Percentiles rank a stretch among this genome's conserved stretches.
phyloP scores from a whole-genome alignment of 2,329 filamentous ascomycete species.

The Penicillium nordicum region DNA sequence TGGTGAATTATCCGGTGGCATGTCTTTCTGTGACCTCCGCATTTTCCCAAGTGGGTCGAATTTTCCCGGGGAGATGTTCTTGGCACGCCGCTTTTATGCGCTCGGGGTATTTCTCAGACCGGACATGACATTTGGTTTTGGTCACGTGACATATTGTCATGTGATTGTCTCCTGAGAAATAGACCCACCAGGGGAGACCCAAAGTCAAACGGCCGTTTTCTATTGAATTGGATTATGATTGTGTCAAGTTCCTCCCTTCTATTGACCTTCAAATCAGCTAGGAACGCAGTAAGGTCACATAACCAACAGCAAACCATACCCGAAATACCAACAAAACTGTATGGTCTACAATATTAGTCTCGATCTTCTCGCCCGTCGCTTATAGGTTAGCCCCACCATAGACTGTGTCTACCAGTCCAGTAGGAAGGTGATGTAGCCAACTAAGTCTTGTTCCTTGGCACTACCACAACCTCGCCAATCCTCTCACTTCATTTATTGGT shows the following conservation, averaged over 20 bases:
- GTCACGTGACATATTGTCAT: neutral
- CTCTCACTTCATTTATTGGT: too few species aligned
- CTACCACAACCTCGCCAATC: neutral
- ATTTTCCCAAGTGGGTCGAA: neutral
- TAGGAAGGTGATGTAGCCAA: neutral
- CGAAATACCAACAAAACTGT: neutral
- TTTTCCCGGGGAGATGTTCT: neutral
- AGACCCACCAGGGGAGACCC: neutral
- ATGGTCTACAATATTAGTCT: too few species aligned
- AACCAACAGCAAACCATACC: neutral
- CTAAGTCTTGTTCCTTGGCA: neutral
- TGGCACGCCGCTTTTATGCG: neutral
- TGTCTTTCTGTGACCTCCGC: neutral
- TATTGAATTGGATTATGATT: too few species aligned
- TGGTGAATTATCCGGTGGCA: neutral
- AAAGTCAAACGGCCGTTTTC: too few species aligned
- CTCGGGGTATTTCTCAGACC: neutral
- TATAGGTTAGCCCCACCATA: too few species aligned
- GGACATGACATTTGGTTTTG: neutral
- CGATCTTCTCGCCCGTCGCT: too few species aligned
- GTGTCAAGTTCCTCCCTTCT: too few species aligned
- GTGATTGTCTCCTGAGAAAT: neutral
- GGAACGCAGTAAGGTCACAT: neutral
- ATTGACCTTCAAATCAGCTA: neutral
- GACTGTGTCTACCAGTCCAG: too few species aligned